These are phyloP conservation scores for Protea cynaroides DNA, from an alignment of 164 flowering plant genomes.

Conservation along the genomic window DNA sequence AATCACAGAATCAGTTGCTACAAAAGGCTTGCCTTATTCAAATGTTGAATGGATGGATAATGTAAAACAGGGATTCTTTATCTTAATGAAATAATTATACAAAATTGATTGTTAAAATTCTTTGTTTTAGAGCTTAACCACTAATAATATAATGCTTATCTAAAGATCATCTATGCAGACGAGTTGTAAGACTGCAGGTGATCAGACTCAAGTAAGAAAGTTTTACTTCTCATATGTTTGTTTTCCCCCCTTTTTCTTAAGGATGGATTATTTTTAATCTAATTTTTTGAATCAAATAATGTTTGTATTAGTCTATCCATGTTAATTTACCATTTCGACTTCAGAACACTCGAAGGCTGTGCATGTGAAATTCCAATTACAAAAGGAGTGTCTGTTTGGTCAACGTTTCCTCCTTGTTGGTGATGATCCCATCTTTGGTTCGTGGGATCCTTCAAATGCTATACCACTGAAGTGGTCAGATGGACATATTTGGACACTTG, in stretches of 20 bases:
- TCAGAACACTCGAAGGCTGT: constrained; percentile 37
- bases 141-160: too few relatives aligned
- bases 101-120: too few relatives aligned
- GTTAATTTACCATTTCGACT: neutral
- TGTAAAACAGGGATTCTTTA: neutral
- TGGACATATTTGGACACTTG: constrained; percentile 65
- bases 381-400: constrained; percentile 70
- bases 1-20: constrained; percentile 8
- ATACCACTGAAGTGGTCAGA: constrained; percentile 80
- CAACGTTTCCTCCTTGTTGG: constrained; percentile 63
- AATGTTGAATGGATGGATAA: neutral
- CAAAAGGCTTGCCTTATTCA: constrained; percentile 14
- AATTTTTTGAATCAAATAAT: neutral
- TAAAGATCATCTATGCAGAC: too few relatives aligned
- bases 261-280: too few relatives aligned
- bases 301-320: neutral
- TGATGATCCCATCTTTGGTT: constrained; percentile 62
- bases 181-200: too few relatives aligned
- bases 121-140: too few relatives aligned
- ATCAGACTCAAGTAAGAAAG: too few relatives aligned
- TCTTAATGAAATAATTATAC: too few relatives aligned
- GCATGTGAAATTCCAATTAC: constrained; percentile 54
- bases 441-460: constrained; percentile 62
- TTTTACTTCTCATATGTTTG: too few relatives aligned
- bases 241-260: too few relatives aligned